Evolutionary conservation across 1,139 yeast genomes (phyloP).

Genomic region (Taphrina communis): DNA sequence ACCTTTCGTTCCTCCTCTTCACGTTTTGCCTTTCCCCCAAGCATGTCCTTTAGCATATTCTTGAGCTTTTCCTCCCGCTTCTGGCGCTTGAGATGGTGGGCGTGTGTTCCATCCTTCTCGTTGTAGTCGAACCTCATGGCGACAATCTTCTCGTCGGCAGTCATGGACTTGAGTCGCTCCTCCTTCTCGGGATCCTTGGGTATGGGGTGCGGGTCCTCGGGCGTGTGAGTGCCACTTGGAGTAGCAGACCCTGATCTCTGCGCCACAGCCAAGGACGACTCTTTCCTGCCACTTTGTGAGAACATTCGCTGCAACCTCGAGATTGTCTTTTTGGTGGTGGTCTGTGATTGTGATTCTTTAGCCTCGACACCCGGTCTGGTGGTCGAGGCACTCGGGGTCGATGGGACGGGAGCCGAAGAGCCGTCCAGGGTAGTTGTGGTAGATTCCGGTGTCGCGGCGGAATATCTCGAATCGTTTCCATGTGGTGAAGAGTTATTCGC

Average conservation of each 20-base stretch:
- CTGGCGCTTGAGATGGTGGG: constrained; percentile 75
- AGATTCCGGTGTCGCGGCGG: constrained; percentile 1
- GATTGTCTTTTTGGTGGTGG: constrained; percentile 49
- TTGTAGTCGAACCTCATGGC: constrained; percentile 39
- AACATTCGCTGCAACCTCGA: constrained; percentile 44
- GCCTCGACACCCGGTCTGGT: background rate
- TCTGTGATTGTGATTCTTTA: constrained; percentile 27
- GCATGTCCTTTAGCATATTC: constrained; percentile 80
- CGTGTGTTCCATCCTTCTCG: constrained; percentile 66
- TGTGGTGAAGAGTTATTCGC: background rate
- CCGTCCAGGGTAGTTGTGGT: constrained; percentile 15
- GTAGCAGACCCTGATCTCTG: constrained; percentile 11
- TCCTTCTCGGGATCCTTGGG: constrained; percentile 22
- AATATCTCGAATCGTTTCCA: background rate
- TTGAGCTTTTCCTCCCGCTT: constrained; percentile 87
- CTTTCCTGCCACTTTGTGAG: constrained; percentile 40
- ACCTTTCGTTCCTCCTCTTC: constrained; percentile 61
- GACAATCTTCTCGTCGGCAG: constrained; percentile 22
- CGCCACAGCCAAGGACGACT: constrained; percentile 22
- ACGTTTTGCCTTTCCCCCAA: constrained; percentile 54
- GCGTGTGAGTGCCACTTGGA: constrained; percentile 16
- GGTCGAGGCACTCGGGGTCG: constrained; percentile 16
- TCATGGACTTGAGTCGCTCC: constrained; percentile 34
- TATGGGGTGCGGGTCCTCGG: constrained; percentile 20
- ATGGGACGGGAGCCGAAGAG: constrained; percentile 2